These are phyloP conservation scores for Trichoderma sp. DNA, from an alignment of 2,329 filamentous ascomycete species.

Conservation along the genomic window DNA sequence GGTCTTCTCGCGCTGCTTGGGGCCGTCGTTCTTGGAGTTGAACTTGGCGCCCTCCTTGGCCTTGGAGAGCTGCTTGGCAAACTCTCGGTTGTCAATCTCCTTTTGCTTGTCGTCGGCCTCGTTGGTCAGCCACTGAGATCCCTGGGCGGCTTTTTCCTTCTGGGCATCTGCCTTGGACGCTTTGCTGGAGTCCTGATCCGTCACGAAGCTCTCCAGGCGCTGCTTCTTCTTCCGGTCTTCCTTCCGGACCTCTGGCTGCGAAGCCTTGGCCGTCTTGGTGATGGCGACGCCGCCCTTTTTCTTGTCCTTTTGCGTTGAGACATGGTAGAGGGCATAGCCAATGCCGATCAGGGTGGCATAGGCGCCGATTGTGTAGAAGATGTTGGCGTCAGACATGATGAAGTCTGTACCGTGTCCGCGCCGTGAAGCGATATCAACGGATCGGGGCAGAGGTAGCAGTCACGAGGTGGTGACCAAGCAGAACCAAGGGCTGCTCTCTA, in stretches of 20 bases:
- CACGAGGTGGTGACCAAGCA: constrained; percentile 1
- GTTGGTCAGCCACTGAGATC: constrained; percentile 38
- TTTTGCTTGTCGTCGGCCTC: constrained; percentile 48
- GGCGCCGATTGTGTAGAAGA: constrained; percentile 43
- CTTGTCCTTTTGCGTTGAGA: constrained; percentile 42
- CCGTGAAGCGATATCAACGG: not conserved
- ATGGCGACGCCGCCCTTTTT: constrained; percentile 37
- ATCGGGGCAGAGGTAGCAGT: not conserved
- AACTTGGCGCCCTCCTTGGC: constrained; percentile 70
- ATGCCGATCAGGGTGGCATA: constrained; percentile 44
- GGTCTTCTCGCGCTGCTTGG: constrained; percentile 68
- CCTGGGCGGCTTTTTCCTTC: constrained; percentile 29
- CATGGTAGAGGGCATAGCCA: constrained; percentile 42
- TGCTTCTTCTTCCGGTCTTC: constrained; percentile 52
- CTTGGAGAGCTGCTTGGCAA: constrained; percentile 72
- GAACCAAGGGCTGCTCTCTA: constrained; percentile 10
- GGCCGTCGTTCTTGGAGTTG: constrained; percentile 54
- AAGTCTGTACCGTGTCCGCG: not conserved
- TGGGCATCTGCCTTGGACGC: constrained; percentile 47
- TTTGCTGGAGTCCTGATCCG: constrained; percentile 42
- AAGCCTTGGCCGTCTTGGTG: constrained; percentile 38
- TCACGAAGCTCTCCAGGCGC: constrained; percentile 47
- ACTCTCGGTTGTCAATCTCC: constrained; percentile 71
- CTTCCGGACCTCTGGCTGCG: constrained; percentile 43
- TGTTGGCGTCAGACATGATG: constrained; percentile 41